Evolutionary conservation across 2,329 filamentous ascomycete species (phyloP).

Genomic region (Beauveria sp.): DNA sequence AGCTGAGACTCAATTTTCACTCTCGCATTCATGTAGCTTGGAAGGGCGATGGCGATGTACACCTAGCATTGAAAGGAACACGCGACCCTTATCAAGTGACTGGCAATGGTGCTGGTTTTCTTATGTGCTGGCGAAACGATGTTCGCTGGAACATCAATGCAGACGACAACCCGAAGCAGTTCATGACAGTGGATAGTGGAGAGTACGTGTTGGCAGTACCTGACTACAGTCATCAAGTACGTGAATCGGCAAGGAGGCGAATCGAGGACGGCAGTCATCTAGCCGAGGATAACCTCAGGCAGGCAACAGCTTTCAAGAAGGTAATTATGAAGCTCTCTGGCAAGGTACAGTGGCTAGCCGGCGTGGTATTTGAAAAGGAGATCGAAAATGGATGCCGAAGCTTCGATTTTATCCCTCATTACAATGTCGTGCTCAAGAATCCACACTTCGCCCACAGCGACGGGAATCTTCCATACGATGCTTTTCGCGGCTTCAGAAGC

Average conservation of each 20-base stretch:
- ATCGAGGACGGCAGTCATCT: constrained; percentile 52
- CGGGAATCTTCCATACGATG: constrained; percentile 63
- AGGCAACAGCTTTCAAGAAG: constrained; percentile 88
- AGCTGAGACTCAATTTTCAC: constrained; percentile 89
- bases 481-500: constrained; percentile 93
- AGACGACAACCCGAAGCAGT: constrained; percentile 79
- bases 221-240: constrained; percentile 83
- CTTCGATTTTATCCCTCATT: constrained; percentile 88
- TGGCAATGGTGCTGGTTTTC: constrained; percentile 84
- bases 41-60: constrained; percentile 93
- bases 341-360: constrained; percentile 86
- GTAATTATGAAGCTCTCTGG: constrained; percentile 98
- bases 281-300: constrained; percentile 57
- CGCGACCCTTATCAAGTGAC: constrained; percentile 91
- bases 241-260: constrained; percentile 47
- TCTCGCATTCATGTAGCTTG: constrained; percentile 83
- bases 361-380: constrained; percentile 85
- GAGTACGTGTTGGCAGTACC: constrained; percentile 93
- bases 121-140: constrained; percentile 98
- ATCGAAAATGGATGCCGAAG: constrained; percentile 63
- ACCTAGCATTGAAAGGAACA: constrained; percentile 83
- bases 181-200: constrained; percentile 93
- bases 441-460: constrained; percentile 63
- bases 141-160: constrained; percentile 80
- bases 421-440: constrained; percentile 79